Evolutionary conservation across 805 yeast genomes (phyloP), one percentile per base, ranked within the genome.

Genomic region (Nakazawaea ishiwadae): DNA sequence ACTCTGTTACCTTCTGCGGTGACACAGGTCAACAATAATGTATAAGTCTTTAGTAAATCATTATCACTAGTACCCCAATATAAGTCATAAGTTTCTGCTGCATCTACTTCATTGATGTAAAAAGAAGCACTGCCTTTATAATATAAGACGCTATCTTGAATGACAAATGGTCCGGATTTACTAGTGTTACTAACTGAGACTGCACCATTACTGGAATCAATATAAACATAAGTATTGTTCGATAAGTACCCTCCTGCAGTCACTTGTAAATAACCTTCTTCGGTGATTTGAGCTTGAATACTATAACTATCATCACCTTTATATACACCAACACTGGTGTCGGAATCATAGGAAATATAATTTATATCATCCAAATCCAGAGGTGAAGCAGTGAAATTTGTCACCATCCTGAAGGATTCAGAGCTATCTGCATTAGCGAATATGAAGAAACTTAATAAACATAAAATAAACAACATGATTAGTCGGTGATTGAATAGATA

Each of bases 41-140:
- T 28, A 26, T 21, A 40, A 16, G 35, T 15, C 11, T 21, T 35
- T 4, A 11, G 4, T 26, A 40, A 28, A 12, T 15, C 15, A 17
- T 30, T 31, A n/a, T 20, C 31, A 15, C 20, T 16, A 4, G 35
- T 23, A 8, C 44, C 44, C 39, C 44, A 40, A 26, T 40, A 40
- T 18, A 40, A 40, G 16, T 40, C 44, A 15, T 40, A 40, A 14
- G 31, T 24, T n/a, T 19, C 20, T 15, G 23, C 7, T 8, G 26
- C 26, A 10, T 8, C 26, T 17, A 35, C 19, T n/a, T 40, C 39
- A 11, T 12, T 18, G 5, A 40, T 17, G 18, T 40, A 40, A 31
- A 40, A 40, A 2, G 39, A 40, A n/a, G 44, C 44, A 34, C 35
- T 29, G 5, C 39, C 44, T 14, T 35, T 16, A 24, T 40, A 40